Evolutionary conservation across 495 filamentous ascomycete species (phyloP), one percentile per base, ranked within the genome.

Genomic region (Pseudevernia furfuracea): DNA sequence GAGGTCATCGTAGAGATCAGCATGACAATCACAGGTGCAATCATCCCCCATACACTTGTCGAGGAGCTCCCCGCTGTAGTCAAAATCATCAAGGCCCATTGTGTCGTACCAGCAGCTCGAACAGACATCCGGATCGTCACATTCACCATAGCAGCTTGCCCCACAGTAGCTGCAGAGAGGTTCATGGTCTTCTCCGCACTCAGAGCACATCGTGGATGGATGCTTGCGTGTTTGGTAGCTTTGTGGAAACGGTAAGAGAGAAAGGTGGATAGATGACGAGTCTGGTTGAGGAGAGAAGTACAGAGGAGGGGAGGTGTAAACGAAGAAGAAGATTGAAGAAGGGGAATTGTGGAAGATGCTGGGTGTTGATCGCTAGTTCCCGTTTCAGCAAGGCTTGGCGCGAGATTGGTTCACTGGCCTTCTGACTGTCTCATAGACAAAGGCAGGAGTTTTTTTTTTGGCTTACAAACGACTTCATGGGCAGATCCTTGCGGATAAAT

Each of bases 101-200:
- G 8, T 12, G 43, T 17, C 6, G 21, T 3, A 5, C 65, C 65
- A 67, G 52, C 65, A 67, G 15, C 58, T 57, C 7, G 36, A 49
- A 39, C 65, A 67, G 8, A 17, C 25, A 32, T 64, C 65, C 4
- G 65, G 65, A 23, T 63, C 41, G 25, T 67, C 60, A 25, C 65
- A 67, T 25, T 14, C 34, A 12, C 65, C 65, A 48, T 9, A 44
- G 49, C 65, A 67, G 8, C 19, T 21, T 0, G 58, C 60, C 8
- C 65, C 59, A 41, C 65, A 67, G 44, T 43, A 67, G 49, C 10
- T 4, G 61, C 65, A 67, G 30, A 58, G n/a, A 15, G 46, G 53
- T 41, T 64, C 44, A 19, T 53, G 38, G 0, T 60, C 55, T 3
- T 64, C 66, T 34, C 52, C 52, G 30, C 66, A 67, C 19, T 64